Evolutionary conservation across 495 filamentous ascomycete species (phyloP).

Genomic region (Hyaloscypha finlandica): DNA sequence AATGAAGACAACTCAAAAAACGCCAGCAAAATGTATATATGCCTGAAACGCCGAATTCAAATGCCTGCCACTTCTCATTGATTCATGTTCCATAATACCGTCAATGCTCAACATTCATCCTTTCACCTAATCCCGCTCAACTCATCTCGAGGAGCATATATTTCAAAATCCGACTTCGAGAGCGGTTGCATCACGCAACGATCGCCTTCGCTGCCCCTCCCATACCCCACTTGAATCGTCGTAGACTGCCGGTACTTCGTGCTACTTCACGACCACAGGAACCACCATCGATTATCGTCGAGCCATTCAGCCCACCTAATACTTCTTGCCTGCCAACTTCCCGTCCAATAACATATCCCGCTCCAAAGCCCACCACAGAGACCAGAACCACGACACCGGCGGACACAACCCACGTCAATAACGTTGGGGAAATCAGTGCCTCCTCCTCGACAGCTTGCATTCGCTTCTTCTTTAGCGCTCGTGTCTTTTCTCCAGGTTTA

Average conservation of each 20-base stretch:
- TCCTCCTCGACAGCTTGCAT: conserved; percentile 39
- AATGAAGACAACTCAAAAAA: neutral
- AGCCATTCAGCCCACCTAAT: conserved; percentile 26
- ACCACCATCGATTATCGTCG: conserved; percentile 10
- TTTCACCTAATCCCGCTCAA: neutral
- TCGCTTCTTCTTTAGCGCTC: conserved; percentile 55
- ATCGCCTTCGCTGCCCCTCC: conserved; percentile 20
- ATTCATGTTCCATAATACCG: neutral
- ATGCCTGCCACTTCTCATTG: neutral
- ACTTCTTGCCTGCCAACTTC: conserved; percentile 32
- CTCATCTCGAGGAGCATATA: neutral
- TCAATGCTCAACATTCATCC: neutral
- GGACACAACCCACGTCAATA: conserved; percentile 89
- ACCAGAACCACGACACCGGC: conserved; percentile 92
- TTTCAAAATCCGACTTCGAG: neutral
- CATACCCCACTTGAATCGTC: conserved; percentile 31
- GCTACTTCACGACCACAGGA: conserved; percentile 25
- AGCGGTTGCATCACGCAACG: conserved; percentile 16
- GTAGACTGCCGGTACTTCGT: conserved; percentile 22
- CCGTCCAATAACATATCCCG: conserved; percentile 81
- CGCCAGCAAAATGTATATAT: neutral
- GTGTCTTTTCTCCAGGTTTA: conserved; percentile 36
- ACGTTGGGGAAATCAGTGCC: conserved; percentile 61
- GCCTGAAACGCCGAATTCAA: neutral
- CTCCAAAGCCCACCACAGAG: conserved; percentile 88